Base-by-base conservation (phyloP, 805 yeast species). In the Ogataea polymorpha region DNA sequence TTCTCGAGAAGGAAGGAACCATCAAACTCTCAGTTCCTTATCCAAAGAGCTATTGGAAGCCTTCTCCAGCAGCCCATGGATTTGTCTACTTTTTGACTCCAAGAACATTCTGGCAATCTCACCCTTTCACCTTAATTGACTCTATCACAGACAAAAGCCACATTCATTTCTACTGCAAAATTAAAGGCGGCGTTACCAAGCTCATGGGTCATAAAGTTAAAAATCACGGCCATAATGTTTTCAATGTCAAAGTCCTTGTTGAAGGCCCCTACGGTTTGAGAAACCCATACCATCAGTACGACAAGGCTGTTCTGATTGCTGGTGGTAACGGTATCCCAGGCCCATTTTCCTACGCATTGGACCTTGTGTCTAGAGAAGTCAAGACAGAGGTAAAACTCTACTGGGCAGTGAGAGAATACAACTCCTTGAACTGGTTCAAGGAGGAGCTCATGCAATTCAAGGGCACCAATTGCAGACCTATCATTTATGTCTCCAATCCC, bases 311-410 rank as follows among this genome's bases (percentile, higher is more conserved):
- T 6, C 70, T 81, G 32, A 46, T 84, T 17, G 83, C 90, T 6
- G 90, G 88, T 35, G 91, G 93, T 23, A 79, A 79, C 39, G 93
- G 93, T 39, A 67, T 85, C 37, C 80, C 91, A 1, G 86, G 80
- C 35, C 66, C 72, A 23, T 71, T 62, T 47, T 64, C 72, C 11
- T 76, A 74, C 53, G 71, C 66, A 15, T 21, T 39, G 30, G 55
- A 55, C 16, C 43, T 63, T n/a, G 72, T 66, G 6, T 16, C 44
- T 9, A 41, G 53, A 7, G 57, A 63, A 29, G 39, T 63, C 2
- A 60, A 62, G 32, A 66, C 61, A 17, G 55, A 59, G 29, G 59
- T 70, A 23, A 72, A 74, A 42, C 67, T 86, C 39, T 62, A 74
- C 26, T 87, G 96, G 95, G 70, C 74, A 7, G 67, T 84, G 8